Percentiles rank a stretch among this genome's conserved stretches.
These are phyloP conservation scores for Dissophora globulifera DNA, from an alignment of 192 early-diverging fungal genomes.

Conservation along the genomic window DNA sequence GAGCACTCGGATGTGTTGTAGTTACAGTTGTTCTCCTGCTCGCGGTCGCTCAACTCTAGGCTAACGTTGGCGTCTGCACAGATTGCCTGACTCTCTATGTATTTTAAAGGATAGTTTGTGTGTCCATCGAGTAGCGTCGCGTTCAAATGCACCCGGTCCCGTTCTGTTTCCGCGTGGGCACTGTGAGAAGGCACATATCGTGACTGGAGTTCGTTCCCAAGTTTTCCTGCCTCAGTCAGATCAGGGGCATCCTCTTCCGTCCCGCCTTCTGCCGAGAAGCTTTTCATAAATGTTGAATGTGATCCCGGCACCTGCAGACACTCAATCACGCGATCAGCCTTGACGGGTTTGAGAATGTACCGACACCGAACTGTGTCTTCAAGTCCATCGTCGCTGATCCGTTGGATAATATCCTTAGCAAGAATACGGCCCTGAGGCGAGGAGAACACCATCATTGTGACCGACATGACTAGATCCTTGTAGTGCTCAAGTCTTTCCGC, in stretches of 20 bases:
- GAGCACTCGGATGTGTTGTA: conserved; percentile 28
- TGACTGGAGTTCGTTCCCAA: not conserved
- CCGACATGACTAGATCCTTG: conserved; percentile 36
- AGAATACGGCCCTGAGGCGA: conserved; percentile 45
- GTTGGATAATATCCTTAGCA: conserved; percentile 43
- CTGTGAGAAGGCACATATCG: not conserved
- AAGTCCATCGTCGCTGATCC: conserved; percentile 32
- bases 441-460: conserved; percentile 48
- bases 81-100: conserved; percentile 25
- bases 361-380: conserved; percentile 29
- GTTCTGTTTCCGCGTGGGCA: not conserved
- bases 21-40: conserved; percentile 29
- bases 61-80: conserved; percentile 8
- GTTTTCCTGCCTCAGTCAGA: not conserved
- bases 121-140: too few species aligned
- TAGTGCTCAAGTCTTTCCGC: conserved; percentile 2
- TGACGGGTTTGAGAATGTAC: conserved; percentile 52
- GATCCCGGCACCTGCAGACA: conserved; percentile 37
- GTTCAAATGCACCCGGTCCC: too few species aligned
- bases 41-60: conserved; percentile 27
- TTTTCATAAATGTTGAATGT: conserved; percentile 9
- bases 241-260: not conserved
- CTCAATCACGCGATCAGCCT: conserved; percentile 41
- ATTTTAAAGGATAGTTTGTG: not conserved
- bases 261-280: too few species aligned